Percentiles rank a stretch among this genome's conserved stretches.
Conservation (phyloP, 345 rosid genomes). For the Corymbia maculata region DNA sequence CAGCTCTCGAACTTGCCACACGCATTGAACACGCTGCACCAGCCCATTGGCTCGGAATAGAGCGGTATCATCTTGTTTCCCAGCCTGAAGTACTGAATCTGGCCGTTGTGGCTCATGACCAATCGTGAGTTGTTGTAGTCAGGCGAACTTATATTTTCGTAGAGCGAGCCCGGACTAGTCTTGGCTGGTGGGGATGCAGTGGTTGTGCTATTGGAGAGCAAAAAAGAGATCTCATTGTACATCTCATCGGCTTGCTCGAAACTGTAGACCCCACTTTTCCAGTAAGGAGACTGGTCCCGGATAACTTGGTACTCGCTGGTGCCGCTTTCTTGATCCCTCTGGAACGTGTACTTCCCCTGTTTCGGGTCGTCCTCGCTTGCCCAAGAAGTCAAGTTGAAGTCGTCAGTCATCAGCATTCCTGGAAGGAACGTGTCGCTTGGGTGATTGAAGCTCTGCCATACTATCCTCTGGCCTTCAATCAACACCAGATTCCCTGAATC, state of each 20-base stretch:
- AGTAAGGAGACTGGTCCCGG: neutral
- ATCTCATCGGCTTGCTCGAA: neutral
- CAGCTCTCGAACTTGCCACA: slow-evolving; percentile 32
- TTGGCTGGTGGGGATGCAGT: neutral
- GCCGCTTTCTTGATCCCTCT: neutral
- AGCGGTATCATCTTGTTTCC: neutral
- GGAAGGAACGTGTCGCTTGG: slow-evolving; percentile 50
- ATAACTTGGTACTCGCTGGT: neutral
- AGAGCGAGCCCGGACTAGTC: too few relatives aligned
- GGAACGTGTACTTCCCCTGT: slow-evolving; percentile 28
- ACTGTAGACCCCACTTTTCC: neutral
- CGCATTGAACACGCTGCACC: neutral
- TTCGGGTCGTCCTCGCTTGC: slow-evolving; percentile 33
- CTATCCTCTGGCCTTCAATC: neutral
- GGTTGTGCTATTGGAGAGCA: neutral
- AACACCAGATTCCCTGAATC: slow-evolving; percentile 27
- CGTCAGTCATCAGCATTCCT: slow-evolving; percentile 30
- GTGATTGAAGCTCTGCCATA: slow-evolving; percentile 39
- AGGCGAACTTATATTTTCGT: neutral
- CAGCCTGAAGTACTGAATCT: neutral
- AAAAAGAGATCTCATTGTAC: neutral
- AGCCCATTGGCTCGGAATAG: slow-evolving; percentile 9
- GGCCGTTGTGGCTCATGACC: slow-evolving; percentile 12
- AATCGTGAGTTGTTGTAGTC: neutral
- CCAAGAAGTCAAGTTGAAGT: slow-evolving; percentile 35